Percentiles rank a stretch among this genome's conserved stretches.
Conservation (phyloP, 1,284 basidiomycete genomes). For the Sanguinoderma infundibulare region DNA sequence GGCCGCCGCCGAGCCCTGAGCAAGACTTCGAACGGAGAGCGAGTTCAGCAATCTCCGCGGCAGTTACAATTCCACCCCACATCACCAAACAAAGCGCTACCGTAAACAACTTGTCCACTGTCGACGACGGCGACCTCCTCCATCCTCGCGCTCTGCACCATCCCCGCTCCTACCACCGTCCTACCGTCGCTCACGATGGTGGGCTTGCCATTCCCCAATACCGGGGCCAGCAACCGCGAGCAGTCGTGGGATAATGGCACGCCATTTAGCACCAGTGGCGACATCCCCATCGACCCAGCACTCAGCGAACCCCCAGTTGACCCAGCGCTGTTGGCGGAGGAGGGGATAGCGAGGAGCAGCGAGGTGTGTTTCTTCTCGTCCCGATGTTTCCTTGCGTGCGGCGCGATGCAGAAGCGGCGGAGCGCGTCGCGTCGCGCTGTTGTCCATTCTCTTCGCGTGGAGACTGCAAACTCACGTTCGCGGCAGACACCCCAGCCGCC, state of each 20-base stretch:
- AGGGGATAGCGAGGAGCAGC: conserved; percentile 15
- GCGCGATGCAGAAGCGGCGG: conserved; percentile 42
- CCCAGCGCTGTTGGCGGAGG: conserved; percentile 49
- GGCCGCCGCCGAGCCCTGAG: not conserved
- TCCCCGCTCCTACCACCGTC: conserved; percentile 12
- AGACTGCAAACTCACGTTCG: conserved; percentile 22
- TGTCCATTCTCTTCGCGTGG: conserved; percentile 24
- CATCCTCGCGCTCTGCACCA: conserved; percentile 11
- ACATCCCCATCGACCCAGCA: conserved; percentile 77
- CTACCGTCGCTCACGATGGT: conserved; percentile 47
- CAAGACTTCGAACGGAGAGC: not conserved
- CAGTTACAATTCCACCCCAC: conserved; percentile 22
- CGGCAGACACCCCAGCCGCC: conserved; percentile 24
- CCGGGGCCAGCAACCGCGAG: conserved; percentile 52
- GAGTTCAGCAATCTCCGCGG: not conserved
- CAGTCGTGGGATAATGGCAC: conserved; percentile 59
- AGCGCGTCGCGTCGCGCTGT: conserved; percentile 45
- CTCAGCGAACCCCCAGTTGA: conserved; percentile 56
- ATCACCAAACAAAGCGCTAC: conserved; percentile 31
- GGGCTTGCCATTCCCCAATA: conserved; percentile 60
- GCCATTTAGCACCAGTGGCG: conserved; percentile 55
- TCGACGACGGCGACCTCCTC: conserved; percentile 34
- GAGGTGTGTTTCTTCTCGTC: conserved; percentile 30
- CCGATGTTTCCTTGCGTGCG: conserved; percentile 9
- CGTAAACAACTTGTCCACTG: conserved; percentile 34